Base-by-base conservation (phyloP, 148 eudicot species). In the Amaranthus cruentus region DNA sequence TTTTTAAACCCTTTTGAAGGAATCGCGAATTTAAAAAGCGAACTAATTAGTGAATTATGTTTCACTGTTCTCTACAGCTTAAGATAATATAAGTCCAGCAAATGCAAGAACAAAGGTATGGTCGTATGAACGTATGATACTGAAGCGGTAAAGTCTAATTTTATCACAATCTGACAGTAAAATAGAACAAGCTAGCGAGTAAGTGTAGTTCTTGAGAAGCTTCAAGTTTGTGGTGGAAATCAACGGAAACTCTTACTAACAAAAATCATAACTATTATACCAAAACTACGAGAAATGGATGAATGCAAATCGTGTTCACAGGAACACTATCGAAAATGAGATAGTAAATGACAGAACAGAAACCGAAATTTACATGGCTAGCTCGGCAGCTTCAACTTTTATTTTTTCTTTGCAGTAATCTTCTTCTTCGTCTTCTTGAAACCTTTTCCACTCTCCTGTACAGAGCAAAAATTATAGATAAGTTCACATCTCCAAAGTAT, bases 371-470 rank as follows among this genome's bases (percentile, higher is more conserved):
- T 21, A 57, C 58, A 54, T 54, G 38, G 60, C 52, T 47, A 68
- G 43, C 76, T 78, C 72, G 46, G 54, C 53, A 68, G 72, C 73
- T 64, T 54, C 69, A 68, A 42, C 28, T 12, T 14, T 76, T 66
- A 67, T 72, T 81, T 87, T 69, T 79, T 91, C 80, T 80, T 85
- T 58, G 82, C 63, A 66, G 78, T 67, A 47, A 62, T 38, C 83
- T 81, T 87, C 83, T 79, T 85, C 76, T 77, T 85, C 6, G 82
- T 48, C 70, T 70, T 85, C 59, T 77, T 79, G 69, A 81, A 90
- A 55, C 85, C 88, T 73, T 38, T 74, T 75, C 95, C 95, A 70
- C 75, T 88, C 44, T 89, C 97, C 97, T 92, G 89, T 72, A 66
- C 72, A 55, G 13, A 73, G 49, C 71, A 84, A 68, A 28, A 66